Conservation (phyloP, 2,329 filamentous ascomycete species). For the Aspergillus pseudoviridinutans region DNA sequence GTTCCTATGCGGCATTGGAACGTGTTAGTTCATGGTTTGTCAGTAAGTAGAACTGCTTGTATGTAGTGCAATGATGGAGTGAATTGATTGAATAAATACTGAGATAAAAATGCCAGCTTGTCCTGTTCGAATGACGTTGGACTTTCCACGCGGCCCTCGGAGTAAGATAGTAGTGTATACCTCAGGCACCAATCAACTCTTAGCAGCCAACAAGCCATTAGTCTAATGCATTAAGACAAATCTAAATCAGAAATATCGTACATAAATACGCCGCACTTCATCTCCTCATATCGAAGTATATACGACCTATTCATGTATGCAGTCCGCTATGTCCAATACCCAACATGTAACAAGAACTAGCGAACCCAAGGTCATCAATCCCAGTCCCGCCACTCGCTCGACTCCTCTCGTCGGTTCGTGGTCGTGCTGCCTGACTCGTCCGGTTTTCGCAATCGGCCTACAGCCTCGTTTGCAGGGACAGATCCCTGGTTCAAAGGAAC, state of each 20-base stretch:
- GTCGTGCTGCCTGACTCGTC: not conserved
- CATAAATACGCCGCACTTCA: not conserved
- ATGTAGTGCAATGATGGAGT: not conserved
- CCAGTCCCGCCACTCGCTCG: slow-evolving; percentile 41
- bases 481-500: slow-evolving; percentile 14
- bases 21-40: not conserved
- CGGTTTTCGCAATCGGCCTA: not conserved
- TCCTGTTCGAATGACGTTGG: not conserved
- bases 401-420: slow-evolving; percentile 10
- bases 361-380: slow-evolving; percentile 22
- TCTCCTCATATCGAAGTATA: not conserved
- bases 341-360: not conserved
- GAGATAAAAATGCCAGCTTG: not conserved
- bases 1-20: not conserved
- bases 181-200: not conserved
- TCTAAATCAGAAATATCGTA: not conserved
- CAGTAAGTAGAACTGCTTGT: not conserved
- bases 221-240: not conserved
- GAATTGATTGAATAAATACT: too few relatives aligned
- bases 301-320: not conserved
- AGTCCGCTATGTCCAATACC: not conserved
- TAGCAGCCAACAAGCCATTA: not conserved
- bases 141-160: not conserved
- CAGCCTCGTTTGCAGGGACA: not conserved
- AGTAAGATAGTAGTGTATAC: not conserved